These are phyloP conservation scores for Ceratocystis huliohia DNA, from an alignment of 2,329 filamentous ascomycete species.

Conservation along the genomic window DNA sequence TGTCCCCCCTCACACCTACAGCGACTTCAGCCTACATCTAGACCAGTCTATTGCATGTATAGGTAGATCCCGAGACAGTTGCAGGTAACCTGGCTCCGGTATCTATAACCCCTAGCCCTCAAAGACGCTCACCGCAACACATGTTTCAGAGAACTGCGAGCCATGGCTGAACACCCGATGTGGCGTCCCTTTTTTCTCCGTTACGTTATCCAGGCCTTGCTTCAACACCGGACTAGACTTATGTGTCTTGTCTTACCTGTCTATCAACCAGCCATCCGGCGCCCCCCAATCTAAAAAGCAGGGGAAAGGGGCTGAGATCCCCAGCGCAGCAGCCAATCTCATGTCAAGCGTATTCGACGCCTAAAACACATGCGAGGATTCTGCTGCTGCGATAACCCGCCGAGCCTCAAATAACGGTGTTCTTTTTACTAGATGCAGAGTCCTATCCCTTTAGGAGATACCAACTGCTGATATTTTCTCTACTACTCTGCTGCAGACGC, in stretches of 20 bases:
- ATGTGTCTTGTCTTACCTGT: background rate
- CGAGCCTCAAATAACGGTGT: background rate
- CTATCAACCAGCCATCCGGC: background rate
- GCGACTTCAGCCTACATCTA: too few species aligned
- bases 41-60: background rate
- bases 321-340: background rate
- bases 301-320: background rate
- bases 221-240: background rate
- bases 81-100: background rate
- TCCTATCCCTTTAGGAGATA: background rate
- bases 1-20: too few species aligned
- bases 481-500: too few species aligned
- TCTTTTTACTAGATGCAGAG: too few species aligned
- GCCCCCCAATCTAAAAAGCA: background rate
- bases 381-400: background rate
- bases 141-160: background rate
- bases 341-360: background rate
- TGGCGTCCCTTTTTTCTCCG: background rate
- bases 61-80: background rate
- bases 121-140: background rate
- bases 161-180: background rate
- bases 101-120: background rate
- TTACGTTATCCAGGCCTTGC: background rate
- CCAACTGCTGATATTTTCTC: background rate
- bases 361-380: constrained; percentile 3